Conservation (phyloP, 805 yeast species). For the Saccharomyces kudriavzevii region DNA sequence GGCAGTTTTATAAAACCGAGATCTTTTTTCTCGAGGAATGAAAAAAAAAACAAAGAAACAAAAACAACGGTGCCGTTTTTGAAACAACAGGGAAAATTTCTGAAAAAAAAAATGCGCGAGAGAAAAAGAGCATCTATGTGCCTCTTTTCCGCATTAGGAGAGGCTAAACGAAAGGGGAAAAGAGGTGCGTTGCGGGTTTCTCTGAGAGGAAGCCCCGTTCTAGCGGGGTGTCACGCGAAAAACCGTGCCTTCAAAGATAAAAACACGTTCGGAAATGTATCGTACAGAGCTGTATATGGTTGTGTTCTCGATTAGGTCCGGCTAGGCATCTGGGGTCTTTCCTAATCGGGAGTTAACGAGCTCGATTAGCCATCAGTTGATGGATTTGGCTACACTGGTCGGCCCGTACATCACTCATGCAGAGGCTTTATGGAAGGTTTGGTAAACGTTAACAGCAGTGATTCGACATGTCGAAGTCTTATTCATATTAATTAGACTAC, state of each 20-base stretch:
- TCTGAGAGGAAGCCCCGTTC: not conserved
- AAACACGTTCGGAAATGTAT: not conserved
- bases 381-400: not conserved
- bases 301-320: not conserved
- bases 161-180: not conserved
- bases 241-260: not conserved
- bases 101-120: not conserved
- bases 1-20: not conserved
- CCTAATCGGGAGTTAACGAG: not conserved
- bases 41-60: not conserved
- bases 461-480: not conserved
- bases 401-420: not conserved
- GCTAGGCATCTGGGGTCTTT: not conserved
- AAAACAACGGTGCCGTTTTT: not conserved
- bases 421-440: not conserved
- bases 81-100: not conserved
- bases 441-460: not conserved
- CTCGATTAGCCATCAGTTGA: not conserved
- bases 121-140: not conserved
- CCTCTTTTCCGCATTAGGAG: not conserved
- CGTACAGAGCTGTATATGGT: not conserved
- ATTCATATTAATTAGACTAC: not conserved
- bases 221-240: not conserved
- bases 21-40: not conserved
- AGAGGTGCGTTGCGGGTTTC: not conserved